Percentiles rank a stretch among this genome's conserved stretches.
Evolutionary conservation across 2,329 filamentous ascomycete genomes (phyloP).

Genomic region (Microdochium nivale): DNA sequence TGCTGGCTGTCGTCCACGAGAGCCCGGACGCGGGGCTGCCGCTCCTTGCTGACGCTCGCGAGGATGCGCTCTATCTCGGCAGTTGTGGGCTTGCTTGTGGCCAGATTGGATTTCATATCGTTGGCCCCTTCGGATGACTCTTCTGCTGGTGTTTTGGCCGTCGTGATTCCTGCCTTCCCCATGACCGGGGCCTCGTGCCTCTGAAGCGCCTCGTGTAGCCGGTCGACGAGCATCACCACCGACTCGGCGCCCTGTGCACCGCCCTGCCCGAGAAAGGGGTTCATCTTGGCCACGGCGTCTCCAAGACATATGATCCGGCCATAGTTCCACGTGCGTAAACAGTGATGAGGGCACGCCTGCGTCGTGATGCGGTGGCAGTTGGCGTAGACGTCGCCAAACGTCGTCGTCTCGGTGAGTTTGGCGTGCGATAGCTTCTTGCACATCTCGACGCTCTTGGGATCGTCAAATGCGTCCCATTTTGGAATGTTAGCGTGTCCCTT

Average conservation of each 20-base stretch:
- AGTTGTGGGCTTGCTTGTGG: not conserved
- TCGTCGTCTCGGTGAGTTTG: not conserved
- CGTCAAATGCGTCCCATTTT: not conserved
- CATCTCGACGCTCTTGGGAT: not conserved
- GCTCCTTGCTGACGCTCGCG: not conserved
- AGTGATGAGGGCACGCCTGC: not conserved
- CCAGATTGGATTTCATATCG: not conserved
- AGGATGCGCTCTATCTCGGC: not conserved
- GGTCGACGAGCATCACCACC: not conserved
- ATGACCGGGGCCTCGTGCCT: not conserved
- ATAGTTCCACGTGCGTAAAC: not conserved
- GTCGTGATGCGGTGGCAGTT: not conserved
- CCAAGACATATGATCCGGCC: not conserved
- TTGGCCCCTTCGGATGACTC: not conserved
- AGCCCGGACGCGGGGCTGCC: not conserved
- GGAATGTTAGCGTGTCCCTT: not conserved
- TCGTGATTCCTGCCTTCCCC: not conserved
- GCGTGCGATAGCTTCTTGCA: not conserved
- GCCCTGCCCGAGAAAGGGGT: not conserved
- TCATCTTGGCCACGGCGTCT: not conserved
- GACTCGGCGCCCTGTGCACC: not conserved
- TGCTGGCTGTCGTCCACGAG: not conserved
- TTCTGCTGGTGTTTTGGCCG: not conserved
- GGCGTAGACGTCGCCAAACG: not conserved
- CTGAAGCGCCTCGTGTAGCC: not conserved